These are phyloP conservation scores for Bryoerythrophyllum caledonicum DNA, from an alignment of 225 moss, liverwort and hornwort genomes.

Conservation along the genomic window DNA sequence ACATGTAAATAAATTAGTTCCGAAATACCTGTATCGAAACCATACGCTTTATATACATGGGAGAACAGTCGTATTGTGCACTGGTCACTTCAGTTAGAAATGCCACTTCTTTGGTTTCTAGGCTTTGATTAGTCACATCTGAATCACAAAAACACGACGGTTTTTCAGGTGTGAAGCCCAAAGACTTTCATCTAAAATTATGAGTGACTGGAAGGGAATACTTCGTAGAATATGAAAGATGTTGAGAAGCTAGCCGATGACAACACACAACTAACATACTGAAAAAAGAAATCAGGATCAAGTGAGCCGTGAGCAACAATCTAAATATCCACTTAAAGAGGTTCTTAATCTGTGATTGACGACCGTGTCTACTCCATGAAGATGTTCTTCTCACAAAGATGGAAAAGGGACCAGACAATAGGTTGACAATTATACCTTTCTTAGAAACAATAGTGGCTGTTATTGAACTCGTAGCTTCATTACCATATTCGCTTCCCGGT, in stretches of 20 bases:
- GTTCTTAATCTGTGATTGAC: neutral
- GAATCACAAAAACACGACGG: constrained; percentile 26
- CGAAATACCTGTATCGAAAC: constrained; percentile 67
- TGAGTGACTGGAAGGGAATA: neutral
- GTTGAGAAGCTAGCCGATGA: neutral
- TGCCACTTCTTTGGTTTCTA: constrained; percentile 31
- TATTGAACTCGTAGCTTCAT: constrained; percentile 14
- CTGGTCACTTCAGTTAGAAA: constrained; percentile 49
- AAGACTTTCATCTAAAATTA: neutral
- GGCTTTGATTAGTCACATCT: constrained; percentile 31
- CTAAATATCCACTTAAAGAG: neutral
- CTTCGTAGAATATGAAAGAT: constrained; percentile 7
- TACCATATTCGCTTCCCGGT: constrained; percentile 10
- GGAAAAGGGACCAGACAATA: neutral
- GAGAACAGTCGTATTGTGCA: constrained; percentile 62
- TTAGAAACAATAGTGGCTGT: constrained; percentile 8
- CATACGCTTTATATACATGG: constrained; percentile 52
- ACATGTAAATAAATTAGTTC: neutral
- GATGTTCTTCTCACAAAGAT: neutral
- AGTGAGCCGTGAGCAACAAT: neutral
- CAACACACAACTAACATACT: constrained; percentile 2
- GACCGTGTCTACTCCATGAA: neutral
- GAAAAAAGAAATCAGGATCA: neutral
- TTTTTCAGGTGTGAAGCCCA: neutral
- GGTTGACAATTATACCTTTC: constrained; percentile 22